Conservation (phyloP, 495 filamentous ascomycete genomes). For the Penicillium simplicissimum region DNA sequence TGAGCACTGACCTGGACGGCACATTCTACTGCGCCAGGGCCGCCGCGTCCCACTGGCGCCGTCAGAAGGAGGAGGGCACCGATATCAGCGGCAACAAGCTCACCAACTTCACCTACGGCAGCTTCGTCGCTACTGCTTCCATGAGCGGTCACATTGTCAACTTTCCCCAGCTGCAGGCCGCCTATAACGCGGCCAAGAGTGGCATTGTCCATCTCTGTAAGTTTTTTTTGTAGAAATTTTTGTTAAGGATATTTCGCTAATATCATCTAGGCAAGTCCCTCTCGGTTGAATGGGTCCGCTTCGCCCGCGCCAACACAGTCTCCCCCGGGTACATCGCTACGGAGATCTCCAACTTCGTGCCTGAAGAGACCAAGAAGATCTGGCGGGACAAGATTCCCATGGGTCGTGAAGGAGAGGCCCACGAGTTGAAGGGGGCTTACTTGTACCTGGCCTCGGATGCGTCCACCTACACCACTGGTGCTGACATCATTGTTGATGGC, state of each 20-base stretch:
- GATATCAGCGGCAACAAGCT: conserved; percentile 66
- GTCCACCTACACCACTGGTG: conserved; percentile 78
- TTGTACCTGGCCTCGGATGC: conserved; percentile 87
- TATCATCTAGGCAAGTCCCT: conserved; percentile 60
- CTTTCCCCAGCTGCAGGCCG: conserved; percentile 79
- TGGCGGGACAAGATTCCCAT: conserved; percentile 84
- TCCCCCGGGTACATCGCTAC: conserved; percentile 88
- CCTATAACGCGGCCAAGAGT: conserved; percentile 88
- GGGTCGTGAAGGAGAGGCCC: conserved; percentile 56
- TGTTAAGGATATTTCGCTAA: conserved; percentile 2
- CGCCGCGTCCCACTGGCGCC: conserved; percentile 69
- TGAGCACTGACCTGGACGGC: conserved; percentile 77
- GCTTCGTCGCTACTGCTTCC: conserved; percentile 76
- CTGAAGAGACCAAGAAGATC: conserved; percentile 67
- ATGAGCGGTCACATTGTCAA: conserved; percentile 89
- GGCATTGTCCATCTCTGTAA: conserved; percentile 81
- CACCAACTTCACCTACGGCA: conserved; percentile 65
- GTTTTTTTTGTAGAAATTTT: conserved; percentile 14
- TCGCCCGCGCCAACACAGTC: conserved; percentile 78
- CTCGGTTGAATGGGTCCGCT: conserved; percentile 84
- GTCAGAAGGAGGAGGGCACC: conserved; percentile 65
- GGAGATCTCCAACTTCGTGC: conserved; percentile 75
- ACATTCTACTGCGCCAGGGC: conserved; percentile 80
- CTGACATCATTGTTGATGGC: conserved; percentile 72
- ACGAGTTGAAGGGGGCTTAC: conserved; percentile 86